Evolutionary conservation across 192 early-diverging fungal species (phyloP), one percentile per base, ranked within the genome.

Genomic region (Entomortierella parvispora): DNA sequence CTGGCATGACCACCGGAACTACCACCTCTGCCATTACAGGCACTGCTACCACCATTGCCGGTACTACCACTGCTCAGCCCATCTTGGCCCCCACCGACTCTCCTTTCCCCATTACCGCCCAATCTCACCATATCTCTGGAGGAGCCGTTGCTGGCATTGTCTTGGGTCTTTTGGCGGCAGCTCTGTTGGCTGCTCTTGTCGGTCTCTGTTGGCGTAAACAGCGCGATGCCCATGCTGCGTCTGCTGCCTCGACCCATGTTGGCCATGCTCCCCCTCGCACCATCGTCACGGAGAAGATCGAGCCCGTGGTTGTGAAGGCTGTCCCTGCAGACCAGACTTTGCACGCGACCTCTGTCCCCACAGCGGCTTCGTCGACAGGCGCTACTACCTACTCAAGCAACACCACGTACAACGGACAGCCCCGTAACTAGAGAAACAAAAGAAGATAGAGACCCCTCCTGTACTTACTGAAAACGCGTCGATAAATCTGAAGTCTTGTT

Each of bases 231-330:
- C 68, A 70, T 25, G 43, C 47, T 1, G 20, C 62, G 7, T 17
- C 25, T 15, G 28, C 45, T 11, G 20, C 23, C 25, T 44, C 57
- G 18, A 69, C 48, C 29, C 50, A 40, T n/a, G 44, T 58, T 43
- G 20, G 18, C 40, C 42, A 45, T 25, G 20, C 26, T 9, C 28
- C 61, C 0, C 40, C 61, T 0, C 60, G 61, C 31, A 71, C 69
- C 5, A 42, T 46, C 2, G 62, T 71, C 11, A 34, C 44, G 1
- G 69, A 71, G 55, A 71, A 71, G 61, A 57, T 64, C 33, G 69
- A 71, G 55, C 69, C 69, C n/a, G 55, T 71, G 23, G 69, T 71
- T 23, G 55, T 64, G n/a, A 70, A 52, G 33, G n/a, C 52, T 46
- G 59, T 47, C 3, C 45, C 52, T 9, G 59, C 40, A 18, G 22